Evolutionary conservation across 176 grass and related monocot species (phyloP).

Genomic region (Chrysopogon serrulatus): DNA sequence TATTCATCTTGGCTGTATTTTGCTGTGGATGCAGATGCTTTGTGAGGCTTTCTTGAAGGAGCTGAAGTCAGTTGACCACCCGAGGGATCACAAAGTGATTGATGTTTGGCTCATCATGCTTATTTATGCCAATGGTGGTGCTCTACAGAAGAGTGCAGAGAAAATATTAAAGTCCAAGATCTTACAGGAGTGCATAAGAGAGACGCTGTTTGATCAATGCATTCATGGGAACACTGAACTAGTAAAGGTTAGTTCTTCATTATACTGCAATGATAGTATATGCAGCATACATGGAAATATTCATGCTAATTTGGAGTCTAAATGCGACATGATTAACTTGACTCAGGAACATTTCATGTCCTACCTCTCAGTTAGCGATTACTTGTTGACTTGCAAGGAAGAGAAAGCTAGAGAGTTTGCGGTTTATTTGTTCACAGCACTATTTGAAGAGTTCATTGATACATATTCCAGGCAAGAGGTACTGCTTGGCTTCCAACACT

Average conservation of each 20-base stretch:
- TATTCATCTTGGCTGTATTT: not conserved
- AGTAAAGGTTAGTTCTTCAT: constrained; percentile 67
- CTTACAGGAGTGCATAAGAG: constrained; percentile 50
- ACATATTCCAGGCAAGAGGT: constrained; percentile 55
- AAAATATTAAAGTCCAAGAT: constrained; percentile 88
- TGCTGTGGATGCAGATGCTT: constrained; percentile 56
- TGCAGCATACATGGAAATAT: not conserved
- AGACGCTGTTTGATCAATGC: constrained; percentile 77
- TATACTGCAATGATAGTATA: not conserved
- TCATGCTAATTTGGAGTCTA: not conserved
- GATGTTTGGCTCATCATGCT: constrained; percentile 93
- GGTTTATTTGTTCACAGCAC: constrained; percentile 60
- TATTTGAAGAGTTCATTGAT: constrained; percentile 85
- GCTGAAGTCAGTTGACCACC: constrained; percentile 63
- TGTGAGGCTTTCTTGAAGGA: constrained; percentile 77
- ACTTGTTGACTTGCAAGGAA: constrained; percentile 86
- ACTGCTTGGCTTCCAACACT: not conserved
- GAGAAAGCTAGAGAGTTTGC: constrained; percentile 78
- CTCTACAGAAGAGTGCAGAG: constrained; percentile 63
- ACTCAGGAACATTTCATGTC: constrained; percentile 51
- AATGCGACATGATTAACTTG: constrained; percentile 40
- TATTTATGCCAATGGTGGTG: constrained; percentile 73
- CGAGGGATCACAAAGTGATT: constrained; percentile 67
- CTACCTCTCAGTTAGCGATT: constrained; percentile 54
- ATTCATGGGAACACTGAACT: constrained; percentile 68